These are phyloP conservation scores for Castanopsis chinensis DNA, from an alignment of 306 rosid species.

Conservation along the genomic window DNA sequence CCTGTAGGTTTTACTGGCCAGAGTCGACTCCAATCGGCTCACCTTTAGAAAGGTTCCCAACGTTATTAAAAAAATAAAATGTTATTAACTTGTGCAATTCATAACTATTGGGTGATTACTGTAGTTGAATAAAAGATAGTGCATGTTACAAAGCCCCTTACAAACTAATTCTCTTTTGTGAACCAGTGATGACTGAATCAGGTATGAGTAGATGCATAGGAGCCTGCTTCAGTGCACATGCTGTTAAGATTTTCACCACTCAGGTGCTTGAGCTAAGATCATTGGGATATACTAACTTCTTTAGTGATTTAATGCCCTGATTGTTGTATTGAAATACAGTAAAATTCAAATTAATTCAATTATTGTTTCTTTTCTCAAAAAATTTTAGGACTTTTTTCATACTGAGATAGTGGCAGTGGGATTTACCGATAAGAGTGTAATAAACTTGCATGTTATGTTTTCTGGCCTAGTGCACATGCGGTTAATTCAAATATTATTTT, in stretches of 20 bases:
- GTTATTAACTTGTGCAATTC: not conserved
- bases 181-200: constrained; percentile 64
- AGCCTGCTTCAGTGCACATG: constrained; percentile 71
- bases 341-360: not conserved
- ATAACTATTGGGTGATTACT: not conserved
- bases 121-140: not conserved
- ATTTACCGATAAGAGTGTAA: too few relatives aligned
- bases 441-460: too few relatives aligned
- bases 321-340: constrained; percentile 15
- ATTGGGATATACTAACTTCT: constrained; percentile 21
- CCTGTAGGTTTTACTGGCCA: too few relatives aligned
- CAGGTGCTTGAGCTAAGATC: constrained; percentile 40
- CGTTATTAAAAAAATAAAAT: too few relatives aligned
- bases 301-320: constrained; percentile 18
- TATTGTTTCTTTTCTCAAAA: not conserved
- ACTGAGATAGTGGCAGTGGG: too few relatives aligned
- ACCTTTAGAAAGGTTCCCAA: too few relatives aligned
- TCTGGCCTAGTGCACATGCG: too few relatives aligned
- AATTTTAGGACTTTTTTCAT: too few relatives aligned
- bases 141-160: constrained; percentile 9
- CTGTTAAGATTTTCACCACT: constrained; percentile 50
- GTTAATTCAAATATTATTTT: too few relatives aligned
- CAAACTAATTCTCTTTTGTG: constrained; percentile 14
- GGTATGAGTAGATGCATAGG: constrained; percentile 61
- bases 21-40: too few relatives aligned